Evolutionary conservation across 805 yeast species (phyloP).

Genomic region (Sungouiozyma intestinalis): DNA sequence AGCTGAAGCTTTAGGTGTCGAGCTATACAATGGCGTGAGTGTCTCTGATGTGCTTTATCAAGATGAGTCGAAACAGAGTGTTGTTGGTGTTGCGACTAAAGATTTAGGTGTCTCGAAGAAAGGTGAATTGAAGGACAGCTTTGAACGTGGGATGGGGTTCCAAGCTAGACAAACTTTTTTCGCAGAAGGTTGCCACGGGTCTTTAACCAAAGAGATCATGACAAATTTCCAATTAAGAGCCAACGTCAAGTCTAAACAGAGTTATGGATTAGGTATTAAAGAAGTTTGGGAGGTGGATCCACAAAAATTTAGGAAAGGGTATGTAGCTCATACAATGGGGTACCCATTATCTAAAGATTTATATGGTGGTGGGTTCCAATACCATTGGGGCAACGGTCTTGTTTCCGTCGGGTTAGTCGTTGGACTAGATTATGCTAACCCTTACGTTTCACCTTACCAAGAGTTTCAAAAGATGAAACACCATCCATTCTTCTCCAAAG

Average conservation of each 20-base stretch:
- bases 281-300: constrained; percentile 95
- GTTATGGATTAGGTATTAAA: constrained; percentile 91
- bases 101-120: constrained; percentile 76
- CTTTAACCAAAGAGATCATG: constrained; percentile 70
- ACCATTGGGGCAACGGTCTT: constrained; percentile 89
- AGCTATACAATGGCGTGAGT: constrained; percentile 81
- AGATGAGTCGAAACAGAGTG: constrained; percentile 36
- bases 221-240: constrained; percentile 57
- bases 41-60: constrained; percentile 69
- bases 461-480: constrained; percentile 92
- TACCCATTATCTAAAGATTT: constrained; percentile 64
- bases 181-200: constrained; percentile 99
- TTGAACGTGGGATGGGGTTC: constrained; percentile 96
- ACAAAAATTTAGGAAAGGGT: constrained; percentile 70
- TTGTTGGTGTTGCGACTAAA: constrained; percentile 86
- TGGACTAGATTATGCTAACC: constrained; percentile 90
- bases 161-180: constrained; percentile 80
- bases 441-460: constrained; percentile 89
- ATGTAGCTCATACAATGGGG: constrained; percentile 80
- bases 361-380: constrained; percentile 96
- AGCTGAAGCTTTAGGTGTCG: constrained; percentile 92
- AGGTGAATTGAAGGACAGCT: constrained; percentile 71
- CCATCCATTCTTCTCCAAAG: constrained; percentile 72
- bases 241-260: constrained; percentile 54
- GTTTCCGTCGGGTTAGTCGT: constrained; percentile 91